phyloP scores from a whole-genome alignment of 129 eudicot genomes.

The Apium graveolens region DNA sequence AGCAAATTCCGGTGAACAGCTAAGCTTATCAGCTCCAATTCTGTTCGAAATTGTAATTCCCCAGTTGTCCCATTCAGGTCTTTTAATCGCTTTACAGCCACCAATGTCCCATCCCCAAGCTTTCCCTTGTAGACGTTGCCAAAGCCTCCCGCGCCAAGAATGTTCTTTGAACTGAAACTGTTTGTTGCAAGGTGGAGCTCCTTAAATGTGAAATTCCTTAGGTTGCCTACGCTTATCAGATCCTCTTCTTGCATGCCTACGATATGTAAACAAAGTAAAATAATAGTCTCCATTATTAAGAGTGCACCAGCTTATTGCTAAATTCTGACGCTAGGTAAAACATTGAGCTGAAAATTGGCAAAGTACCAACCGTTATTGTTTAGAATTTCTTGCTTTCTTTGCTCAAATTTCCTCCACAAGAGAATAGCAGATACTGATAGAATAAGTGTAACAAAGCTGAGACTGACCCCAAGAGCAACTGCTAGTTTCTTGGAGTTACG shows the following conservation, averaged over 20 bases:
- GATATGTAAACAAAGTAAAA: conserved; percentile 1
- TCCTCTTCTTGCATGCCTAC: conserved; percentile 69
- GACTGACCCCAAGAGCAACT: conserved; percentile 68
- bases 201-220: conserved; percentile 64
- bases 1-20: conserved; percentile 92
- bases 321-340: background rate
- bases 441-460: conserved; percentile 39
- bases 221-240: conserved; percentile 60
- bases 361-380: conserved; percentile 46
- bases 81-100: conserved; percentile 87
- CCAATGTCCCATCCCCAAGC: conserved; percentile 64
- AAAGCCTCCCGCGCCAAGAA: conserved; percentile 92
- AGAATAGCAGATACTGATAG: conserved; percentile 32
- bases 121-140: conserved; percentile 88
- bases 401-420: conserved; percentile 42
- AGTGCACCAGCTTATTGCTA: background rate
- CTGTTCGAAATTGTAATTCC: conserved; percentile 75
- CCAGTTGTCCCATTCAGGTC: conserved; percentile 77
- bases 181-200: conserved; percentile 74
- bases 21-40: conserved; percentile 81
- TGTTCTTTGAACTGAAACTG: conserved; percentile 77
- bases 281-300: background rate
- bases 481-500: conserved; percentile 55
- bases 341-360: background rate
- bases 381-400: conserved; percentile 41